These are phyloP conservation scores for Tuber melanosporum DNA, from an alignment of 495 filamentous ascomycete species.

Conservation along the genomic window DNA sequence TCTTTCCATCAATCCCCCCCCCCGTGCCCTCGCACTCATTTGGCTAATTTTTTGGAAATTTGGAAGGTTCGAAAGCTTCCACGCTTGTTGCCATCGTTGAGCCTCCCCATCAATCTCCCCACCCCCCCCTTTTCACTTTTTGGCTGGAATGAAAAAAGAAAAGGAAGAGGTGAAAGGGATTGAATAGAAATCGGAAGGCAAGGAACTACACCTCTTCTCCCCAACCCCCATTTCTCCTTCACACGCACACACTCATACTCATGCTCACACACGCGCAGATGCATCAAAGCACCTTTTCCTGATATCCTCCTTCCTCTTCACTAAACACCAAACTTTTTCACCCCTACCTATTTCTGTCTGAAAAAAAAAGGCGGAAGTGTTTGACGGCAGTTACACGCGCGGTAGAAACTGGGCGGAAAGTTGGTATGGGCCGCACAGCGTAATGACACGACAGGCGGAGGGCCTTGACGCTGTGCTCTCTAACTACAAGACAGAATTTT, in stretches of 20 bases:
- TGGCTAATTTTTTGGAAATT: neutral
- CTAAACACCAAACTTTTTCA: neutral
- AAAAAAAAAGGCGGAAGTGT: slow-evolving; percentile 21
- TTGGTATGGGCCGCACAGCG: slow-evolving; percentile 24
- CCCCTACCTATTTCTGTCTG: neutral
- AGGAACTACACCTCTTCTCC: neutral
- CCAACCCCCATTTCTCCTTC: neutral
- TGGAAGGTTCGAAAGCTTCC: slow-evolving; percentile 5
- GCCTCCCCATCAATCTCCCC: neutral
- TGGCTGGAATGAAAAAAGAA: neutral
- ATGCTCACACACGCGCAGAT: neutral
- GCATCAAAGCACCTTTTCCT: neutral
- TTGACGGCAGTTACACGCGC: slow-evolving; percentile 21
- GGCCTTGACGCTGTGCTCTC: slow-evolving; percentile 14
- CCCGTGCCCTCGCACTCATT: neutral
- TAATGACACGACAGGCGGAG: slow-evolving; percentile 34
- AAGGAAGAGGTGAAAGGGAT: neutral
- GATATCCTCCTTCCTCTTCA: neutral
- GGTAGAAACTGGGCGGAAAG: slow-evolving; percentile 12
- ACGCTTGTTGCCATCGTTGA: slow-evolving; percentile 1
- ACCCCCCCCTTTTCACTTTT: neutral
- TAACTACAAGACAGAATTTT: neutral
- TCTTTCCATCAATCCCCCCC: neutral
- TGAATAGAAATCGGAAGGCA: neutral
- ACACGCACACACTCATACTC: neutral